Evolutionary conservation across 805 yeast species (phyloP).

Genomic region (Cyberlindnera subsufficiens): DNA sequence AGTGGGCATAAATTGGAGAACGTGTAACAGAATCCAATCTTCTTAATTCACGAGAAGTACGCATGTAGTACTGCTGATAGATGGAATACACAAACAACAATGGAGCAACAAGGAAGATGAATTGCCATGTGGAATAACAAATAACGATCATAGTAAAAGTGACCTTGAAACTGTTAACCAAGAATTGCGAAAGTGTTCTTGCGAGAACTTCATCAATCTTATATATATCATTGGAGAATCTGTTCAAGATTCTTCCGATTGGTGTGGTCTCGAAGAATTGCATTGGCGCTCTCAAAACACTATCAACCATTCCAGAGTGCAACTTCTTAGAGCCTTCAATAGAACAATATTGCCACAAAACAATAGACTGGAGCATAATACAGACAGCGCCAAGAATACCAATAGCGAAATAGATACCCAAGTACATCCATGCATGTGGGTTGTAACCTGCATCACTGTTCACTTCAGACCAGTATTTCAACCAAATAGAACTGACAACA

Average conservation of each 20-base stretch:
- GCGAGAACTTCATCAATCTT: conserved; percentile 78
- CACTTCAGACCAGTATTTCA: conserved; percentile 95
- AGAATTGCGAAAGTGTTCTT: conserved; percentile 65
- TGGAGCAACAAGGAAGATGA: conserved; percentile 69
- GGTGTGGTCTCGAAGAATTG: conserved; percentile 94
- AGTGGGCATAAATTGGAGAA: conserved; percentile 79
- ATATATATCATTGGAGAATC: conserved; percentile 88
- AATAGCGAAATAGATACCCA: conserved; percentile 67
- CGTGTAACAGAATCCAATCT: conserved; percentile 75
- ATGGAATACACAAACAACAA: conserved; percentile 55
- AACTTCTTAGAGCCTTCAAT: conserved; percentile 73
- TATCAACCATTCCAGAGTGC: conserved; percentile 68
- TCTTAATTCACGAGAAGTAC: conserved; percentile 76
- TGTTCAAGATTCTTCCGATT: conserved; percentile 82
- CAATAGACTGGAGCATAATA: conserved; percentile 57
- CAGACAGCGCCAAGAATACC: conserved; percentile 65
- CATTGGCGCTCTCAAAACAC: conserved; percentile 89
- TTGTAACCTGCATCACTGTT: conserved; percentile 65
- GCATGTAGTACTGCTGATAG: conserved; percentile 72
- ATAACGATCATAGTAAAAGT: conserved; percentile 74
- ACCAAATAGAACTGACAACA: conserved; percentile 81
- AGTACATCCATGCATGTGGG: conserved; percentile 64
- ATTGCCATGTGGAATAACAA: conserved; percentile 82
- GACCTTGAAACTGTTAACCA: conserved; percentile 56
- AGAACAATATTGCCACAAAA: conserved; percentile 76